Percentiles rank a stretch among this genome's conserved stretches.
Conservation (phyloP, 169 alveolate species). For the Sarcocystis neurona region DNA sequence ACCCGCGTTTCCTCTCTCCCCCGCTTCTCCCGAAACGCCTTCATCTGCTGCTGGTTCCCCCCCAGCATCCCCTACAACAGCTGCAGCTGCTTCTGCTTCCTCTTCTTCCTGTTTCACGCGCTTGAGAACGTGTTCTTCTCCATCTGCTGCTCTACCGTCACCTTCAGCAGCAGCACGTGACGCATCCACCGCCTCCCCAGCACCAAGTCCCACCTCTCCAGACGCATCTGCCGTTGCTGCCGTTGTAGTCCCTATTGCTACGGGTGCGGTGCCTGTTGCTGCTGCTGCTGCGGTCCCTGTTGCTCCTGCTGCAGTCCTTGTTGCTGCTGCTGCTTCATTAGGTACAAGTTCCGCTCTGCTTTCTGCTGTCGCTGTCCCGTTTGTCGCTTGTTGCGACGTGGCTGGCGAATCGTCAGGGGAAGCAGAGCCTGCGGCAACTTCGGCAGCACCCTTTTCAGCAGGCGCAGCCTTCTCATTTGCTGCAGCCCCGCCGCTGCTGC, state of each 20-base stretch:
- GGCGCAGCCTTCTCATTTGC: too few species aligned
- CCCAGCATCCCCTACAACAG: background rate
- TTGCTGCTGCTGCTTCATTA: slow-evolving; percentile 16
- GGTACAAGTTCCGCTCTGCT: background rate
- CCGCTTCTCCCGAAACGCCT: background rate
- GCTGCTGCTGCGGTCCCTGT: background rate
- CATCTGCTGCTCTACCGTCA: background rate
- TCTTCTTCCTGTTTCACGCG: background rate
- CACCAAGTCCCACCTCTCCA: background rate
- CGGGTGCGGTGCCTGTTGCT: background rate
- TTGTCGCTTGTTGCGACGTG: background rate
- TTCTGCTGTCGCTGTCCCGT: slow-evolving; percentile 17
- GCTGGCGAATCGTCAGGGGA: background rate
- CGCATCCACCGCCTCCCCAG: background rate
- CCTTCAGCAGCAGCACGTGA: background rate
- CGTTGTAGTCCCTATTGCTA: background rate
- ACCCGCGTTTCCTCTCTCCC: background rate
- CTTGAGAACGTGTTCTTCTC: background rate
- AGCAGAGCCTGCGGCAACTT: too few species aligned
- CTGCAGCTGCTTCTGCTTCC: background rate
- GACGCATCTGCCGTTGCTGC: background rate
- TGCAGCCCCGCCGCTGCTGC: background rate
- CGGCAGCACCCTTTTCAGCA: too few species aligned
- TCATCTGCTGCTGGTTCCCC: background rate
- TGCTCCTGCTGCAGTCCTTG: background rate